phyloP scores from a whole-genome alignment of 257 asterid genomes.

The Buddleja alternifolia region DNA sequence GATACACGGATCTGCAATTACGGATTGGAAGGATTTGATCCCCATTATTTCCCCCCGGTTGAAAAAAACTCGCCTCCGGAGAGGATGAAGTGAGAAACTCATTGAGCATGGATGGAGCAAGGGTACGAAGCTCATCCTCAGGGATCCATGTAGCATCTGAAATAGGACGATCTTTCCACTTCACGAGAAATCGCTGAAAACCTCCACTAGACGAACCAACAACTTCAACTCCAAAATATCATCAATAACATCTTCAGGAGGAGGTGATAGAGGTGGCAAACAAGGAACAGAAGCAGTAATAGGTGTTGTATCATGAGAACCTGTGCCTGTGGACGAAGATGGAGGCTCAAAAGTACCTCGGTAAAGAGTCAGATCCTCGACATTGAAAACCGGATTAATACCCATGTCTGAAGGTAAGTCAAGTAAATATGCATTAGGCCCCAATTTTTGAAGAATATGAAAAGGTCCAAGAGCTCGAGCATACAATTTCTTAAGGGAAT shows the following conservation, averaged over 20 bases:
- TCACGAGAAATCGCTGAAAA: not conserved
- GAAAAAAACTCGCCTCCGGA: not conserved
- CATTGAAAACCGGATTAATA: slow-evolving; percentile 1
- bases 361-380: not conserved
- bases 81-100: not conserved
- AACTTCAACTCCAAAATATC: not conserved
- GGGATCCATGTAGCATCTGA: not conserved
- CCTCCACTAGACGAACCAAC: not conserved
- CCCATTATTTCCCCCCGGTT: not conserved
- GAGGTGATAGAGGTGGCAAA: not conserved
- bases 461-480: not conserved
- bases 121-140: not conserved
- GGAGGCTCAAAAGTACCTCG: slow-evolving; percentile 16
- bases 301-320: not conserved
- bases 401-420: not conserved
- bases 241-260: not conserved
- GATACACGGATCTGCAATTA: no score
- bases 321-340: not conserved
- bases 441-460: not conserved
- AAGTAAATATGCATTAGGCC: not conserved
- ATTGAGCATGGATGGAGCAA: not conserved
- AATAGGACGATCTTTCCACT: not conserved
- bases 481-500: not conserved
- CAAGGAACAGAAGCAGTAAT: not conserved
- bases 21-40: not conserved